Evolutionary conservation across 805 yeast species (phyloP), one percentile per base, ranked within the genome.

Genomic region (Candida railenensis): DNA sequence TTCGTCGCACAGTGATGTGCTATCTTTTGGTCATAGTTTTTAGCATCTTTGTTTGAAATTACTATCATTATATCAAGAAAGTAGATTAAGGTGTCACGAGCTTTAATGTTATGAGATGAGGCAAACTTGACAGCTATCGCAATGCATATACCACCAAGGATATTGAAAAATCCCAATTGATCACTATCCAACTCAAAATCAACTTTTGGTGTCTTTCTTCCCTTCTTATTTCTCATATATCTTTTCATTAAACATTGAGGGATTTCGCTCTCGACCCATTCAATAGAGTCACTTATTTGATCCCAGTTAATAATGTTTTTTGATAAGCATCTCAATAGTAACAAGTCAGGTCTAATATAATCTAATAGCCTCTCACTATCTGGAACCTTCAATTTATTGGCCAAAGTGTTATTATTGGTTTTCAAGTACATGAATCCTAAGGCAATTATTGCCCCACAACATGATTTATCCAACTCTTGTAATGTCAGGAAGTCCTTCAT

Each of bases 101-200:
- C 89, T 1, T 53, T 59, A 2, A 48, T 37, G 55, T 85, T 71
- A 21, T 79, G 80, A 0, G 87, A 74, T 0, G 96, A 91, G 0
- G 96, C 96, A 67, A 71, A 82, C 54, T 78, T 81, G 25, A 94
- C 66, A 0, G 92, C 94, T 50, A 91, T 73, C 0, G 96, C 77
- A 43, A 89, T 58, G 45, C 92, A 78, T 0, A 81, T 65, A 0
- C 98, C 99, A 2, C 88, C 87, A 2, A 89, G 58, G 30, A 85
- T 76, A 57, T 85, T 82, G 54, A 80, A 79, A 53, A 76, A 77
- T 2, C 83, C 78, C 40, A 89, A 61, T 48, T 79, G 81, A 49
- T 85, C 90, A 46, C 85, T 78, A 48, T 81, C 80, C 40, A 83
- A 62, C 39, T 36, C 39, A 36, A 20, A 36, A 20, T 36, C 22